Evolutionary conservation across 768 basidiomycete species (phyloP).

Genomic region (Trichaptum fuscoviolaceum): DNA sequence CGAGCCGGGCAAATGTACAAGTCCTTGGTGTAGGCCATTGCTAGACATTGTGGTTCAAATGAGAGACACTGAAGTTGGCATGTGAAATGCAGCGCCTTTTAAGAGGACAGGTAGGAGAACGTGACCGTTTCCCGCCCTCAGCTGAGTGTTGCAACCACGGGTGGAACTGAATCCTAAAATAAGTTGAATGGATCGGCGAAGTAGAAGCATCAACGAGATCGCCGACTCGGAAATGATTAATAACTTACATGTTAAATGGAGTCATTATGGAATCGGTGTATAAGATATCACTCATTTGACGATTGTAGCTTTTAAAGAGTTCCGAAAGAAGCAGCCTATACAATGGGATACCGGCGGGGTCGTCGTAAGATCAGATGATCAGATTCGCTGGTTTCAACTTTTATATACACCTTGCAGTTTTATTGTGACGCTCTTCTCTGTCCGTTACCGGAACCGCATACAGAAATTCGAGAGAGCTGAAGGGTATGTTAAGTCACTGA

Average conservation of each 20-base stretch:
- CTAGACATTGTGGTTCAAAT: conserved; percentile 2
- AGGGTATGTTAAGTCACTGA: too few species aligned
- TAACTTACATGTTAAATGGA: neutral
- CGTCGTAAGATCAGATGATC: too few species aligned
- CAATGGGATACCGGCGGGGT: too few species aligned
- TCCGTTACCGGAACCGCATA: too few species aligned
- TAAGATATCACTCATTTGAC: neutral
- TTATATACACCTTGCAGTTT: too few species aligned
- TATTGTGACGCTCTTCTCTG: too few species aligned
- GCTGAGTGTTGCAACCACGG: neutral
- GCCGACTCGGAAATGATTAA: neutral
- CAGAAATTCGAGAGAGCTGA: too few species aligned
- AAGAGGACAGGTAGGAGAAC: neutral
- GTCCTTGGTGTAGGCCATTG: conserved; percentile 26
- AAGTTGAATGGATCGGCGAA: too few species aligned
- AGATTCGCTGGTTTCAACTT: too few species aligned
- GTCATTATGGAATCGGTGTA: neutral
- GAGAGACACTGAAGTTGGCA: neutral
- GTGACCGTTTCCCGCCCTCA: neutral
- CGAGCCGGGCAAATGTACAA: conserved; percentile 43
- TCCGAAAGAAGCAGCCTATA: too few species aligned
- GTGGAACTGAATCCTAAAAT: neutral
- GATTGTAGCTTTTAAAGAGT: too few species aligned
- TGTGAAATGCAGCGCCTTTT: neutral
- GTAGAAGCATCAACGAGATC: too few species aligned